phyloP scores from a whole-genome alignment of 2,329 filamentous ascomycete species.

The Arthroderma uncinatum region DNA sequence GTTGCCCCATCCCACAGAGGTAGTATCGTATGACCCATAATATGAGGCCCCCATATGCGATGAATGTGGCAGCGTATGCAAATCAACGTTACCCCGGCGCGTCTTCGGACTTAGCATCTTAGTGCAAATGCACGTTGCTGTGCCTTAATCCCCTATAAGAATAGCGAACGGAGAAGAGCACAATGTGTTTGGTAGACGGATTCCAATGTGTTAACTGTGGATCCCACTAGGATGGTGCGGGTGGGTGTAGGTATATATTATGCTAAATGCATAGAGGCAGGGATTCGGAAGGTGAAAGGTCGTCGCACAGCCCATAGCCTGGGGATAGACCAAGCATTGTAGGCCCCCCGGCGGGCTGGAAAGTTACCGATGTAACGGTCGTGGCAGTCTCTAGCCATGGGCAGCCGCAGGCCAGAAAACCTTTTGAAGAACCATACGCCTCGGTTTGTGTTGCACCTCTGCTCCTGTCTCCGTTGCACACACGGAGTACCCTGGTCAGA shows the following conservation, averaged over 20 bases:
- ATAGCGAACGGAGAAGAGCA: neutral
- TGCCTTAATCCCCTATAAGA: neutral
- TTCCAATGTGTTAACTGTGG: neutral
- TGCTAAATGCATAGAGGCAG: neutral
- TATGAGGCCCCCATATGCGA: neutral
- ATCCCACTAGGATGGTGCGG: neutral
- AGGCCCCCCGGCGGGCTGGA: neutral
- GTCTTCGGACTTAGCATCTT: neutral
- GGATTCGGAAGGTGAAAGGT: neutral
- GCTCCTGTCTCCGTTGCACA: neutral
- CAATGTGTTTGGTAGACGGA: neutral
- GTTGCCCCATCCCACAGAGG: neutral
- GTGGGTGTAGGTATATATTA: neutral
- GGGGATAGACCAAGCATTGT: constrained; percentile 5
- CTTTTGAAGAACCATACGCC: neutral
- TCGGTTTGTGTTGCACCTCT: neutral
- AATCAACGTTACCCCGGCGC: neutral
- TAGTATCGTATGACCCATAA: constrained; percentile 1
- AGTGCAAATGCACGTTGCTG: neutral
- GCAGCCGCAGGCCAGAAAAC: neutral
- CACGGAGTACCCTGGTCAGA: neutral
- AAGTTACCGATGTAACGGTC: constrained; percentile 6
- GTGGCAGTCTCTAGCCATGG: neutral
- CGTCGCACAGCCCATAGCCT: constrained; percentile 4
- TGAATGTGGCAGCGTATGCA: neutral